Evolutionary conservation across 352 stramenopile genomes (phyloP), one percentile per base, ranked within the genome.

Genomic region (Pythium phragmitis): DNA sequence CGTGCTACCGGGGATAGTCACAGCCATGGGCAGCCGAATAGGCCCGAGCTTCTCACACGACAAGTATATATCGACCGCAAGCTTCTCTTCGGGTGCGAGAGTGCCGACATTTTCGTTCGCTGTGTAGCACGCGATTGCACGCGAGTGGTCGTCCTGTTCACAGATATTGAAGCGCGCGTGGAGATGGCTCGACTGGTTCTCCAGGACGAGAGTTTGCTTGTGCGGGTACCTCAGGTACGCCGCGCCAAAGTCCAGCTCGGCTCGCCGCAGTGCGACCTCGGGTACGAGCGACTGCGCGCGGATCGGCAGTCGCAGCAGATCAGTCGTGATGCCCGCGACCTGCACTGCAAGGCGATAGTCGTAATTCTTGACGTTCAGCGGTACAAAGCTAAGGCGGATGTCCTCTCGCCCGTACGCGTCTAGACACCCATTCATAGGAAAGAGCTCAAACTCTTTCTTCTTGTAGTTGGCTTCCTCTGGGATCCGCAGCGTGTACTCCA

Each of bases 151-250:
- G 41, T 98, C 93, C 50, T 98, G 95, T 48, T 96, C 84, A 0
- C 73, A 64, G 36, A 98, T 91, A 49, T 97, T 80, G 67, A 96
- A 98, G 34, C 89, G 76, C 1, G 88, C 93, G 13, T 75, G 76
- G 36, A 98, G 62, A 34, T 91, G 72, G 0, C 69, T 39, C 7
- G 84, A 95, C 28, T 79, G 88, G 75, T 98, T 98, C 51, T 93
- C 78, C 17, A 98, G 60, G 13, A 83, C 60, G 3, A 98, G 70
- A 37, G 80, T 87, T 57, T 92, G 71, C 28, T 83, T 86, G 79
- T 98, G 96, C 0, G 94, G 86, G 70, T 98, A 98, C 2, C 94
- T 82, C 16, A 98, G 68, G 59, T 96, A 98, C 53, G 89, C 96
- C 30, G 83, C 69, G 2, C 89, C 94, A 60, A 96, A 98, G 47